Evolutionary conservation across 1,284 basidiomycete species (phyloP), one percentile per base, ranked within the genome.

Genomic region (Coniophora puteana): DNA sequence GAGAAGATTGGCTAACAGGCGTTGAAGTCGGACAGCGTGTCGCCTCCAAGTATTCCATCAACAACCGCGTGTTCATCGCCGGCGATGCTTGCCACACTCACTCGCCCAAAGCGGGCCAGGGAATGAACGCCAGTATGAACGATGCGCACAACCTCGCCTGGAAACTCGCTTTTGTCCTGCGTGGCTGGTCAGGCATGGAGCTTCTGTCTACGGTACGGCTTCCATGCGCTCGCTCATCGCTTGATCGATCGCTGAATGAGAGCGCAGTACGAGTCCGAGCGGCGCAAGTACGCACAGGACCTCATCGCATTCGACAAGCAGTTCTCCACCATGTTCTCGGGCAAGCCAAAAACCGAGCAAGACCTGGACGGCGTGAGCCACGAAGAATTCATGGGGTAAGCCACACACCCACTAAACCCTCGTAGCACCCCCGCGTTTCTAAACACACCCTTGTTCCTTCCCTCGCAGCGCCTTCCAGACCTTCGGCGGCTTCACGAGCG

Each of bases 61-160:
- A 66, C 38, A 49, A 72, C 36, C 62, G 72, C 8, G 57, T 74
- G 0, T 72, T 74, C 47, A 72, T 75, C 32, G 72, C 68, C 0
- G 72, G 71, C 25, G 67, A 70, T 48, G 66, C 62, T 14, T 70
- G 59, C 41, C 75, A 77, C 46, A 76, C 75, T 0, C 74, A 77
- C 46, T 73, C 70, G 5, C 74, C 75, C 7, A 75, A 74, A 69
- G 45, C 73, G 63, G 55, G 72, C 59, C 72, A 83, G 55, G 83
- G 83, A 4, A 86, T 86, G 84, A 87, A 87, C 47, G 81, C 81
- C 5, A 69, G 69, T 23, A 74, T 76, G 64, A 72, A 71, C 46
- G 74, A 76, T 41, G 57, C 67, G 4, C 72, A 69, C 51, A 72
- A 74, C 33, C 53, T 64, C 58, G 72, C 67, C 3, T 81, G 78